Evolutionary conservation across 495 filamentous ascomycete genomes (phyloP).

Genomic region (Trichoderma parareesei): DNA sequence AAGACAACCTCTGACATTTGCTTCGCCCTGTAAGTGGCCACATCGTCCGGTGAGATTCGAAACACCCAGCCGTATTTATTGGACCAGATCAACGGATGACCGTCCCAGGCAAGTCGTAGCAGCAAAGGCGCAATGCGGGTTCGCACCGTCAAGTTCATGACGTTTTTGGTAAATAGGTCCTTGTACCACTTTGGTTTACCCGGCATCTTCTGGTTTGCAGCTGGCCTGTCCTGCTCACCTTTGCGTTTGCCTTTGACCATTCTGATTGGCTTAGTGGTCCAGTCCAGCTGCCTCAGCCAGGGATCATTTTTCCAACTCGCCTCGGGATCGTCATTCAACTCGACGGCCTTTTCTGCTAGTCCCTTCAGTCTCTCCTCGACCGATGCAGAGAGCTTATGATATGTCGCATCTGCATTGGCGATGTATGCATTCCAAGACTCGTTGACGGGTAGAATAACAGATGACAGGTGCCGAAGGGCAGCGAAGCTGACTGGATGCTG

Average conservation of each 20-base stretch:
- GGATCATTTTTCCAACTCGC: slow-evolving; percentile 62
- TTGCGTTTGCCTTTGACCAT: slow-evolving; percentile 91
- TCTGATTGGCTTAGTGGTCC: slow-evolving; percentile 83
- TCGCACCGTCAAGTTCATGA: slow-evolving; percentile 75
- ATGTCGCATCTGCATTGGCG: slow-evolving; percentile 72
- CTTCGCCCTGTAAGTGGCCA: slow-evolving; percentile 56
- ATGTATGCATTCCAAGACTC: slow-evolving; percentile 81
- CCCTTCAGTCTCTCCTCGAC: slow-evolving; percentile 65
- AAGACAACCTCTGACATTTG: slow-evolving; percentile 69
- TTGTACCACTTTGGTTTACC: slow-evolving; percentile 97
- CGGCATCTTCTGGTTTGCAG: slow-evolving; percentile 79
- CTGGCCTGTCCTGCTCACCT: slow-evolving; percentile 65
- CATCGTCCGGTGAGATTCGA: slow-evolving; percentile 57
- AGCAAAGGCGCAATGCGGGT: slow-evolving; percentile 83
- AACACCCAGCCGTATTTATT: slow-evolving; percentile 91
- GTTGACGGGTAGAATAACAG: slow-evolving; percentile 86
- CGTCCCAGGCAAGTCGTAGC: slow-evolving; percentile 81
- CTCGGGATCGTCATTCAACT: slow-evolving; percentile 58
- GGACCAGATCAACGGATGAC: slow-evolving; percentile 84
- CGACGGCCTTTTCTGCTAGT: slow-evolving; percentile 67
- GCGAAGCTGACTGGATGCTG: slow-evolving; percentile 97
- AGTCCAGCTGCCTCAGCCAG: slow-evolving; percentile 91
- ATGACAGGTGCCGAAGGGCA: slow-evolving; percentile 81
- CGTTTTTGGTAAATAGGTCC: slow-evolving; percentile 64
- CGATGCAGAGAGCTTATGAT: slow-evolving; percentile 62